Base-by-base conservation (phyloP, 2,329 filamentous ascomycete species). In the Fusarium circinatum region DNA sequence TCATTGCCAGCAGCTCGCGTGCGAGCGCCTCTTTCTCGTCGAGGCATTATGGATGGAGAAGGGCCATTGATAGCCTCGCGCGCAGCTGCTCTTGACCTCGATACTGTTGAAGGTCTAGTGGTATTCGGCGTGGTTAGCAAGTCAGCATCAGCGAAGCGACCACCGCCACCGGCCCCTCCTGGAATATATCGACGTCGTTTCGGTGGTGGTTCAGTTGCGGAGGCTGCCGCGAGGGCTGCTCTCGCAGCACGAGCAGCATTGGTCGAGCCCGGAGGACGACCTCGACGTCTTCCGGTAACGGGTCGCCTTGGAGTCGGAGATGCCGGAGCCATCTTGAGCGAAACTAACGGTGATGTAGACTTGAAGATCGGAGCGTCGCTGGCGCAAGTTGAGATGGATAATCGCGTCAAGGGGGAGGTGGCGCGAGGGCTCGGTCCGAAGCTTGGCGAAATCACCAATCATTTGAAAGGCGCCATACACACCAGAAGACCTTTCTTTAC, bases 81-180 rank as follows among this genome's bases (percentile, higher is more conserved):
- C 60, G 86, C 85, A 70, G 87, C 85, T 73, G 80, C 79, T 61
- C 85, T 82, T 83, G 88, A 79, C 84, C 89, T 81, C 82, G 90
- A 78, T 82, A 80, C 86, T 79, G 82, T 88, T 78, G 82, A 86
- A 82, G 78, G 73, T 20, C 72, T 71, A 32, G 63, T 62, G 8
- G 79, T 65, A 17, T 87, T 86, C 47, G 87, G 87, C 47, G 87
- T 89, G 72, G 92, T 90, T 68, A 88, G 85, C 58, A 89, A 89
- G 65, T 94, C 90, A 63, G 92, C 87, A 76, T 97, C 94, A 41
- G 96, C 86, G 81, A 95, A 97, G 79, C 95, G 88, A 26, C 95
- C 94, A 65, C 95, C 94, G 51, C 95, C 95, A 44, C 94, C 94
- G 65, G 94, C 92, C 7, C 94, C 95, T 54, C 95, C 95, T 39